phyloP scores from a whole-genome alignment of 768 basidiomycete genomes.

The Dentipellis sp. region DNA sequence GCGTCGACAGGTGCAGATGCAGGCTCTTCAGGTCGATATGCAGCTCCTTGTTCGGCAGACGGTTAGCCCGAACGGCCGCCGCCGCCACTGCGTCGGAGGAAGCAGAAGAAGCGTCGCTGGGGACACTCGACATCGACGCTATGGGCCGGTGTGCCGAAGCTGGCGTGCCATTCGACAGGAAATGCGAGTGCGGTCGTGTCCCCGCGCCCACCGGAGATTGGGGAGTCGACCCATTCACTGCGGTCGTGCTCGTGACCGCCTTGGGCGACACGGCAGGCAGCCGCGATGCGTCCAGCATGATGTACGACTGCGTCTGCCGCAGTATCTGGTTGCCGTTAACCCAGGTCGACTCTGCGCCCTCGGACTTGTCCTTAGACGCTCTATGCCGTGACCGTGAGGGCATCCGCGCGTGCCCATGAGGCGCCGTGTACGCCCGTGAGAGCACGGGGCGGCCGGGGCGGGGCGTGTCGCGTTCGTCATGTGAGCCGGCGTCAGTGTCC shows the following conservation, averaged over 20 bases:
- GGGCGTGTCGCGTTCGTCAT: not conserved
- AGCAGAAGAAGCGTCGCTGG: not conserved
- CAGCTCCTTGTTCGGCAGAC: slow-evolving; percentile 45
- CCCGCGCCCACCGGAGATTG: too few relatives aligned
- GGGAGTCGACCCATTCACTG: too few relatives aligned
- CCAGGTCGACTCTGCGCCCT: not conserved
- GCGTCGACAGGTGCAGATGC: slow-evolving; percentile 53
- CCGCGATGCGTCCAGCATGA: slow-evolving; percentile 33
- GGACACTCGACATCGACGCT: too few relatives aligned
- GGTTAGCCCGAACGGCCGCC: slow-evolving; percentile 17
- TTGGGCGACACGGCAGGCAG: slow-evolving; percentile 28
- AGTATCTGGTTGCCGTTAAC: slow-evolving; percentile 6
- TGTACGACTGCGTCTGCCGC: slow-evolving; percentile 30
- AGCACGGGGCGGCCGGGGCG: not conserved
- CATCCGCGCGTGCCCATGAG: not conserved
- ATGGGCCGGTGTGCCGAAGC: too few relatives aligned
- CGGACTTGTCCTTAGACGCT: not conserved
- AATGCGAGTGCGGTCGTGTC: too few relatives aligned
- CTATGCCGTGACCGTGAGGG: not conserved
- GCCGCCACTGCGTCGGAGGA: not conserved
- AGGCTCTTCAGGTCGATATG: slow-evolving; percentile 48
- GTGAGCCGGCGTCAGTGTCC: not conserved
- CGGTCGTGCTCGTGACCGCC: not conserved
- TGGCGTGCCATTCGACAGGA: too few relatives aligned
- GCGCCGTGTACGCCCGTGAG: not conserved